These are phyloP conservation scores for Fraxinus ornus DNA, from an alignment of 305 asterid genomes.

Conservation along the genomic window DNA sequence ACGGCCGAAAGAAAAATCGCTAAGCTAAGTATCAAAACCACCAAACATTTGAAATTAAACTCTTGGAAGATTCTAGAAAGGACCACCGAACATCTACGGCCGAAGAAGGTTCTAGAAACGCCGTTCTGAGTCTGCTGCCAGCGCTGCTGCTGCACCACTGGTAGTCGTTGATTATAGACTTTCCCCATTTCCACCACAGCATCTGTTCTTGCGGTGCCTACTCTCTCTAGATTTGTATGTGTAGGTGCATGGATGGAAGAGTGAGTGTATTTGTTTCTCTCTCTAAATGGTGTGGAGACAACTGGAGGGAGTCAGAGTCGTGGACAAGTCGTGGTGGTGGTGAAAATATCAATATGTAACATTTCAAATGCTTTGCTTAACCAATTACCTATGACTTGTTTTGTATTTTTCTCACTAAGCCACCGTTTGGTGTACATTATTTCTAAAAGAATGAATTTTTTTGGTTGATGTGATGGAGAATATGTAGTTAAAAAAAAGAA, in stretches of 20 bases:
- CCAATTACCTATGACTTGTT: background rate
- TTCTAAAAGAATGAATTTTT: too few species aligned
- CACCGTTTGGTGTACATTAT: too few species aligned
- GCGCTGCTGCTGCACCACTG: conserved; percentile 36
- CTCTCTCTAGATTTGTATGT: background rate
- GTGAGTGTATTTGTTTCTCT: conserved; percentile 1
- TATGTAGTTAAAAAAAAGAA: too few species aligned
- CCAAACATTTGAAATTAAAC: conserved; percentile 38
- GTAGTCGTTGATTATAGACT: conserved; percentile 33
- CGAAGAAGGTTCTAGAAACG: conserved; percentile 22
- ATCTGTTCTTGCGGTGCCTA: conserved; percentile 27
- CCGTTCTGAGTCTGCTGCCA: conserved; percentile 7
- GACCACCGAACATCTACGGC: conserved; percentile 29
- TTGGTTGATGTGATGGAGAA: too few species aligned
- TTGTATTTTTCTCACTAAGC: too few species aligned
- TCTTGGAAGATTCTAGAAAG: conserved; percentile 23
- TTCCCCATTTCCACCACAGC: conserved; percentile 54
- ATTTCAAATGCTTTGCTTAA: background rate
- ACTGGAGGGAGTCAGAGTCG: conserved; percentile 17
- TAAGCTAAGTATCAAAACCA: conserved; percentile 30
- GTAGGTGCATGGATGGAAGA: background rate
- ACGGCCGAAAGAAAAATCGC: conserved; percentile 34
- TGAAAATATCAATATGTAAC: background rate
- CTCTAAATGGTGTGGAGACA: conserved; percentile 23
- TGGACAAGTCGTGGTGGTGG: conserved; percentile 25